A percentile compares a stretch with the other conserved stretches of the same genome.
Evolutionary conservation across 2,329 filamentous ascomycete species (phyloP).

Genomic region (Colletotrichum salicis): DNA sequence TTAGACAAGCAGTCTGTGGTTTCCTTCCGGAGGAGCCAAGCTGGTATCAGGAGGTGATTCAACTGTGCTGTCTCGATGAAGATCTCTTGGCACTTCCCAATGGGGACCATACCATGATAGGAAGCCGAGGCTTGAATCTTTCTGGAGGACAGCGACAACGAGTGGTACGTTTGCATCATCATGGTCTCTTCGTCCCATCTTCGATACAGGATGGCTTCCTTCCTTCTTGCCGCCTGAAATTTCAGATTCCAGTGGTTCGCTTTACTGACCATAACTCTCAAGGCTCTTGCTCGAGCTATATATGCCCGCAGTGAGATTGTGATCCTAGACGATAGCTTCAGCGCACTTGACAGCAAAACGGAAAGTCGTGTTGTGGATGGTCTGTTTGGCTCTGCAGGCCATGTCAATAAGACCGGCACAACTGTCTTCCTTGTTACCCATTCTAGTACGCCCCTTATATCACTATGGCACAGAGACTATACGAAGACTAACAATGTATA

Average conservation of each 20-base stretch:
- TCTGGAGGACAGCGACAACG: conserved; percentile 41
- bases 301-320: conserved; percentile 13
- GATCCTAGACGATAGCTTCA: conserved; percentile 31
- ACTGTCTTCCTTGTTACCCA: conserved; percentile 31
- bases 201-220: not conserved
- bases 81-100: conserved; percentile 37
- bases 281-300: conserved; percentile 26
- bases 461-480: not conserved
- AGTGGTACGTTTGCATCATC: conserved; percentile 24
- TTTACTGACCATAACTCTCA: not conserved
- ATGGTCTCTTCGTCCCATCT: not conserved
- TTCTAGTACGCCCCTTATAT: not conserved
- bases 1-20: conserved; percentile 38
- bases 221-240: not conserved
- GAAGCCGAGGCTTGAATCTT: conserved; percentile 36
- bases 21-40: conserved; percentile 37
- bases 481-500: not conserved
- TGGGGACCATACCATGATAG: conserved; percentile 30
- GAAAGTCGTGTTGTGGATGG: conserved; percentile 29
- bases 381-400: conserved; percentile 35
- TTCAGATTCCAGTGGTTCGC: not conserved
- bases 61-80: conserved; percentile 35
- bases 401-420: conserved; percentile 34
- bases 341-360: conserved; percentile 33
- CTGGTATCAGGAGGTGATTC: conserved; percentile 46